These are phyloP conservation scores for Pittosporum tobira DNA, from an alignment of 129 eudicot genomes.

Conservation along the genomic window DNA sequence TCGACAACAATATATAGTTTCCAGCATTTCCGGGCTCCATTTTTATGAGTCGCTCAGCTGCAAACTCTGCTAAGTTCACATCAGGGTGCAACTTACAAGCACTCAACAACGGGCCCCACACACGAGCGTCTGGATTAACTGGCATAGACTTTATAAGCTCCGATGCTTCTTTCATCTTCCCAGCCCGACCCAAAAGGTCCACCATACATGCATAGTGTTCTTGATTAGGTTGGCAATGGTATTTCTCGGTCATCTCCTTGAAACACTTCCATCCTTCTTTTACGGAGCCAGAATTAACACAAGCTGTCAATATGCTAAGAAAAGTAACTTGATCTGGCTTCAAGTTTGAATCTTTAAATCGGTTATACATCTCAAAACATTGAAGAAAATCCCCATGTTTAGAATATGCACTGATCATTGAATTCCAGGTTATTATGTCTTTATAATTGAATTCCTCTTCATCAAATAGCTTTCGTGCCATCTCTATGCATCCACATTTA, in stretches of 20 bases:
- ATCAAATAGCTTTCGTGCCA: constrained; percentile 24
- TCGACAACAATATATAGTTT: constrained; percentile 21
- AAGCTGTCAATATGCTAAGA: constrained; percentile 21
- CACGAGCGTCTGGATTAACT: constrained; percentile 14
- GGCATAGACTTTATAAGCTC: constrained; percentile 24
- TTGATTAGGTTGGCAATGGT: constrained; percentile 16
- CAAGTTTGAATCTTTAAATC: constrained; percentile 10
- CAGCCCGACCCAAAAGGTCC: constrained; percentile 22
- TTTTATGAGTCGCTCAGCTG: constrained; percentile 20
- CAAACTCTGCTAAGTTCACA: constrained; percentile 14
- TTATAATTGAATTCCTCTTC: constrained; percentile 14
- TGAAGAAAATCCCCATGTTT: constrained; percentile 23
- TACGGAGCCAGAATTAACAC: constrained; percentile 27
- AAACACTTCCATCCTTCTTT: constrained; percentile 21
- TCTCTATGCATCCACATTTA: constrained; percentile 28
- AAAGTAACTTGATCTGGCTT: constrained; percentile 22
- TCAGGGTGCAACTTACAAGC: constrained; percentile 22
- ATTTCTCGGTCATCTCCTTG: constrained; percentile 16
- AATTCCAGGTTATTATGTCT: constrained; percentile 24
- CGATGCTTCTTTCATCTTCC: constrained; percentile 17
- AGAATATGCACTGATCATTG: constrained; percentile 28
- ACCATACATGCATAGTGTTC: constrained; percentile 30
- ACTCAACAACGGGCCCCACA: constrained; percentile 24
- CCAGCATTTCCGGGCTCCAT: constrained; percentile 25
- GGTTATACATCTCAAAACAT: constrained; percentile 16